These are phyloP conservation scores for Stereocaulon alpinum DNA, from an alignment of 495 filamentous ascomycete species.

Conservation along the genomic window DNA sequence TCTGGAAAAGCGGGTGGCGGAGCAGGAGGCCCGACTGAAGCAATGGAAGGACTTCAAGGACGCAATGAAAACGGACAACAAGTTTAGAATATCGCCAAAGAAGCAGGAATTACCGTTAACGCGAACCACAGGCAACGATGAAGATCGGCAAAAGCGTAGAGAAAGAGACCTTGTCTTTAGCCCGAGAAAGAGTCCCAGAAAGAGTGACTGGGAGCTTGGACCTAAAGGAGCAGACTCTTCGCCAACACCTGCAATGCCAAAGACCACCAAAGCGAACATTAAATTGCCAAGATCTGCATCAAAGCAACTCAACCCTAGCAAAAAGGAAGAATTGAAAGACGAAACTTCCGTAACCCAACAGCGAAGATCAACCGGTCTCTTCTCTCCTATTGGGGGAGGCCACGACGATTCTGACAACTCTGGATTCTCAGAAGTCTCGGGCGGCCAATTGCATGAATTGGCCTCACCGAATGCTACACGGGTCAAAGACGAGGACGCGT, in stretches of 20 bases:
- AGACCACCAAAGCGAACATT: background rate
- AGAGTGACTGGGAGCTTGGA: constrained; percentile 6
- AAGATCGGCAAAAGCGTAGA: constrained; percentile 28
- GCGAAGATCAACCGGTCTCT: background rate
- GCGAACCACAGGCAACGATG: background rate
- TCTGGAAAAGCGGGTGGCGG: constrained; percentile 47
- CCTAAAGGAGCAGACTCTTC: background rate
- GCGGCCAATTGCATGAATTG: background rate
- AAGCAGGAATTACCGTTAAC: constrained; percentile 10
- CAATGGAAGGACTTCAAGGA: constrained; percentile 63
- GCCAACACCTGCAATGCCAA: background rate
- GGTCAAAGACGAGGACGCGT: background rate
- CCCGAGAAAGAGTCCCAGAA: constrained; percentile 29
- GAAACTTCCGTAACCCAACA: background rate
- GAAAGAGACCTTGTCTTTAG: constrained; percentile 39
- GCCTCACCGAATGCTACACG: background rate
- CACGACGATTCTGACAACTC: background rate
- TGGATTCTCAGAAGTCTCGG: constrained; percentile 10
- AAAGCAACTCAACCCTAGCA: background rate
- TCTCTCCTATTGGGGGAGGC: background rate
- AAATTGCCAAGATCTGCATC: background rate
- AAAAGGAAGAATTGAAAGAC: background rate
- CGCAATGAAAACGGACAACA: constrained; percentile 28
- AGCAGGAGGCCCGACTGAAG: constrained; percentile 53
- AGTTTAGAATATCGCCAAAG: constrained; percentile 15